Base-by-base conservation (phyloP, 495 filamentous ascomycete species). In the Amphirosellinia nigrospora region DNA sequence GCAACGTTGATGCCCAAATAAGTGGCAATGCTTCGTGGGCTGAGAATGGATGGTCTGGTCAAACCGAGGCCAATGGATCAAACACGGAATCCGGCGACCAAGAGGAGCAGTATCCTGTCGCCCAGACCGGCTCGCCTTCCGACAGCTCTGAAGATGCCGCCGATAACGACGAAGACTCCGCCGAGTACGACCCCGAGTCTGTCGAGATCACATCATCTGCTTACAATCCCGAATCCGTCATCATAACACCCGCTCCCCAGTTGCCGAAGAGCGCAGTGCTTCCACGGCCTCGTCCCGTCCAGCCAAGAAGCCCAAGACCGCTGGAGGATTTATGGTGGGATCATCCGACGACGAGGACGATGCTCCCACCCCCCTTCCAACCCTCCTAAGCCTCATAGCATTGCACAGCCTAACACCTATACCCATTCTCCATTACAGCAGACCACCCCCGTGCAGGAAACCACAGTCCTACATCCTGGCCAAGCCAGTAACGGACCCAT, bases 251-350 rank as follows among this genome's bases (percentile, higher is more conserved):
- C 34, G 71, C 74, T 23, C 72, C 30, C 79, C 79, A 59, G 69
- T 71, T 48, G 69, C 66, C 26, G 77, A 78, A 69, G 72, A 78
- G 45, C 70, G 70, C 19, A 74, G 73, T 46, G 69, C 74, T 61
- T 73, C 71, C 53, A 74, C 78, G 60, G 75, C 78, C 63, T 76
- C 78, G 43, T 79, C 79, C 45, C 77, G 74, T 45, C 79, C 75
- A 7, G 65, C 78, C 0, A 81, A 84, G 74, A 91, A 90, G 82
- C 86, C 90, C 66, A 89, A 89, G 79, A 93, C 88, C 46, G 89
- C 89, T 71, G 92, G 91, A 73, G 93, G 93, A 70, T 94, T 95
- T 85, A 84, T 93, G 77, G 89, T 90, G 72, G 92, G 92, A 81
- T 91, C 93, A 76, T 89, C 89, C 55, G 89, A 83, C 69, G 84